These are phyloP conservation scores for Ilyonectria destructans DNA, from an alignment of 2,329 filamentous ascomycete genomes.

Conservation along the genomic window DNA sequence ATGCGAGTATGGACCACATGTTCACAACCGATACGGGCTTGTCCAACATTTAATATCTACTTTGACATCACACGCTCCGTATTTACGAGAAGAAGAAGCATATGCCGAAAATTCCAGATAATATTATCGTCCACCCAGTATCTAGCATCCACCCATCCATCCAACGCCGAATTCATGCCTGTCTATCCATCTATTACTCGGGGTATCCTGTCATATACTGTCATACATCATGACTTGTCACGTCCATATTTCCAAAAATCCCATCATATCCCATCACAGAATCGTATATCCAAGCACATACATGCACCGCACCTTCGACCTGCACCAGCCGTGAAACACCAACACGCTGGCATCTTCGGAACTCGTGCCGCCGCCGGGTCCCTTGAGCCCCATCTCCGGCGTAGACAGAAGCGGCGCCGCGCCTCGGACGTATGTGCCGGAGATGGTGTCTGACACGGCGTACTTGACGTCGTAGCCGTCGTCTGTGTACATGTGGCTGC, in stretches of 20 bases:
- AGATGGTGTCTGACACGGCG: constrained; percentile 62
- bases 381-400: constrained; percentile 56
- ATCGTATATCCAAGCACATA: constrained; percentile 51
- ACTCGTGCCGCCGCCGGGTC: constrained; percentile 61
- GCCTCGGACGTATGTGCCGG: constrained; percentile 58
- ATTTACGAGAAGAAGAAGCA: not conserved
- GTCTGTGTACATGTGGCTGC: constrained; percentile 72
- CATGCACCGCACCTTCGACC: constrained; percentile 54
- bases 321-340: constrained; percentile 59
- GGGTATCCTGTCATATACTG: not conserved
- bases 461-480: constrained; percentile 73
- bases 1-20: no score
- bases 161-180: not conserved
- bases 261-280: constrained; percentile 16
- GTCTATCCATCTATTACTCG: not conserved
- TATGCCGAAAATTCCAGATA: not conserved
- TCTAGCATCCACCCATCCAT: not conserved
- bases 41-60: not conserved
- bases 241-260: not conserved
- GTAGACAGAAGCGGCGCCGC: constrained; percentile 53
- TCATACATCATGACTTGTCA: constrained; percentile 20
- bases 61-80: not conserved
- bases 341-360: constrained; percentile 50
- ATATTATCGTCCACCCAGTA: not conserved
- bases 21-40: no score